Conservation (phyloP, 116 monocot species). For the Posidonia oceanica region DNA sequence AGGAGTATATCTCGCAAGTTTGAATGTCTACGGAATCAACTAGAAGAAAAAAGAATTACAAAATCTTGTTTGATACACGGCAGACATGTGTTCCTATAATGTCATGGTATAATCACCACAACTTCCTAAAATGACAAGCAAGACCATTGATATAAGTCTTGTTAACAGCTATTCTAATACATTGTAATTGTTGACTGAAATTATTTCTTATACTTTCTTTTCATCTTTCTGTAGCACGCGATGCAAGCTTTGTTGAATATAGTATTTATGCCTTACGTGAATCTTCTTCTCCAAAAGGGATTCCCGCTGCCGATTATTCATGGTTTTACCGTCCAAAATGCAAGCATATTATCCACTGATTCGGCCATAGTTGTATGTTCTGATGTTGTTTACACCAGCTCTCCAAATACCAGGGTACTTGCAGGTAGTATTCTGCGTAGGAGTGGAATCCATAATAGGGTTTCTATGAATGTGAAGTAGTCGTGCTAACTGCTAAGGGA, state of each 20-base stretch:
- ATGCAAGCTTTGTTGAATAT: conserved; percentile 57
- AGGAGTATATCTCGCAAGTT: no score
- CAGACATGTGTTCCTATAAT: no score
- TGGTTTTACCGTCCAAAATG: conserved; percentile 61
- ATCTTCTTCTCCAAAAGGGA: conserved; percentile 45
- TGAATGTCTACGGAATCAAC: no score
- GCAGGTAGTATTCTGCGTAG: not conserved
- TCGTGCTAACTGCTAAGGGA: no score
- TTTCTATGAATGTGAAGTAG: no score
- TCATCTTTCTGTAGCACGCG: conserved; percentile 31
- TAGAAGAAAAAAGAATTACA: no score
- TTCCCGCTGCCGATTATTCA: conserved; percentile 67
- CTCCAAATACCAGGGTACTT: not conserved
- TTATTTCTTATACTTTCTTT: not conserved
- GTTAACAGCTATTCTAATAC: no score
- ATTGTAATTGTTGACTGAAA: not conserved
- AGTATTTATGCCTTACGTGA: conserved; percentile 65
- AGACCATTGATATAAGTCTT: no score
- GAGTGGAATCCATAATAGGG: not conserved
- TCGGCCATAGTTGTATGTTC: conserved; percentile 49
- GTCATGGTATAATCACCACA: not conserved
- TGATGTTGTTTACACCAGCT: conserved; percentile 30
- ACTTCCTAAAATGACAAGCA: no score
- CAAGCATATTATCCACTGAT: conserved; percentile 28
- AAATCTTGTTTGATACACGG: no score